Base-by-base conservation (phyloP, 163 green algal genomes). In the Scenedesmus sp. region DNA sequence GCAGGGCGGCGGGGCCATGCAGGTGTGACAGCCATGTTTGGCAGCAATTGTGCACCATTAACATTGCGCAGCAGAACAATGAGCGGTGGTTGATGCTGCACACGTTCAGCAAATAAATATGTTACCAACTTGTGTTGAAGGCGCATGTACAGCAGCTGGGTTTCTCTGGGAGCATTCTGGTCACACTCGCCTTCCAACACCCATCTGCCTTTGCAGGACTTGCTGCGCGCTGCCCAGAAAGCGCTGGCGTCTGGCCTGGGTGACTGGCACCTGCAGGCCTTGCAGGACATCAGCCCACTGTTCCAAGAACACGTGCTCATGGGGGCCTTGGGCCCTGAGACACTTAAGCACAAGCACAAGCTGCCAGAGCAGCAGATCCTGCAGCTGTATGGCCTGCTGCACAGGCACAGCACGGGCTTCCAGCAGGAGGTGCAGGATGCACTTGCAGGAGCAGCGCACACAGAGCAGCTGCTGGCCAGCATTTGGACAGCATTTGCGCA, bases 201-300 rank as follows among this genome's bases (percentile, higher is more conserved):
- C 10, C 56, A 18, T 3, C 83, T n/a, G 55, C 54, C 3, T 54
- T 70, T 59, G 46, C 90, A 91, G 74, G 90, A 93, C 62, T 66
- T 93, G 46, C 59, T 91, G 52, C 64, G 62, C 26, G 90, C 84
- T 18, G 90, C 86, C 4, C 62, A 88, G 54, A 93, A 93, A 60
- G 90, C 86, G 20, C 10, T 88, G 15, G 85, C 90, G 4, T 88
- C 90, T 3, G 90, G 90, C 9, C 6, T 93, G 26, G 90, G 90
- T 13, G 90, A 93, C 52, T 93, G 90, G 90, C 86, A 91, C 60
- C 85, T 93, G 60, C 85, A 93, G 57, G 15, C 85, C 10, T 18
- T 93, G 62, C 86, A 91, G 76, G 85, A 88, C 77, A 85, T 81
- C 57, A 88, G 64, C 46, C 85, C 90, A 2, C 7, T 79, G 59